Base-by-base conservation (phyloP, 441 rosid genomes). In the Populus hybrid region DNA sequence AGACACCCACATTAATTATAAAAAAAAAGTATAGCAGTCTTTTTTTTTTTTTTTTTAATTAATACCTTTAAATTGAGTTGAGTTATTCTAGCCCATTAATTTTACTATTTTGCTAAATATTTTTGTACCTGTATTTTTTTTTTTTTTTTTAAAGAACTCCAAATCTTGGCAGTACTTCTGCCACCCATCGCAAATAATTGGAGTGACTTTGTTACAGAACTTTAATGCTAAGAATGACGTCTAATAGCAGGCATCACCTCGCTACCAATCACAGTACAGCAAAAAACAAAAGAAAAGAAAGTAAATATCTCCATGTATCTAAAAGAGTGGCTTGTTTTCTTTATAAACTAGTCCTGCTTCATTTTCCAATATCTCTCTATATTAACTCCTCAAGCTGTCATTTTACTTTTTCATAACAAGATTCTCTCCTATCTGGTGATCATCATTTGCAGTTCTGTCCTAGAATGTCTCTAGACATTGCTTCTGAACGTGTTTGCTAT, bases 401-500 rank as follows among this genome's bases (percentile, higher is more conserved):
- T 71, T 24, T 70, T 42, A 42, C 33, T 11, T 40, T 16, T 38
- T 5, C 4, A 2, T 56, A 21, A 2, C 26, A 70, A 70, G 28
- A 36, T 36, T 70, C 33, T 70, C 12, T 38, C 28, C 56, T 12
- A 6, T 71, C 64, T 71, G 63, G 35, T 23, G 21, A 7, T 26
- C 4, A 65, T 65, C 36, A 28, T 26, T 26, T 38, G 29, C 38
- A 69, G 12, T 31, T 40, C 20, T 35, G 4, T 7, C 7, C 12
- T 6, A 64, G 26, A 21, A 90, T 91, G 94, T 90, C 97, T 70
- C 65, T 82, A 59, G 89, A 89, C 31, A 77, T 76, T 87, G 83
- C 93, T 74, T 77, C 93, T 68, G 95, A 93, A 76, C 85, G 88
- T 76, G 92, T 93, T 76, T 90, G 95, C 83, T 91, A 91, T 87